Evolutionary conservation across 2,329 filamentous ascomycete species (phyloP).

Genomic region (Bipolaris zeicola): DNA sequence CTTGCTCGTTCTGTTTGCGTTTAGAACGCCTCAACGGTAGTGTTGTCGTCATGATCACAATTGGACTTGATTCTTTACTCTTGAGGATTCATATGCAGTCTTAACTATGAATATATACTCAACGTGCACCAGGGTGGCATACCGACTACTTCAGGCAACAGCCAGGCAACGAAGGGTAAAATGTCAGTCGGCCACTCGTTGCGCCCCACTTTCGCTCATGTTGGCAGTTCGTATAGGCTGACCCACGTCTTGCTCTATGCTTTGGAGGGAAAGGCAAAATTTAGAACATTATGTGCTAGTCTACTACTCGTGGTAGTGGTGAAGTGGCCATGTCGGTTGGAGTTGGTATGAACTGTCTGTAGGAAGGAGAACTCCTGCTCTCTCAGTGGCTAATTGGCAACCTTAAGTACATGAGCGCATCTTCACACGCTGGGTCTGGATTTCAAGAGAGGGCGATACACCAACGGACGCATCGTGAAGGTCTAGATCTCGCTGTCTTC

Average conservation of each 20-base stretch:
- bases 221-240: not conserved
- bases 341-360: too few species aligned
- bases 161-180: conserved; percentile 4
- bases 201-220: not conserved
- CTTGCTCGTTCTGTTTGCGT: conserved; percentile 2
- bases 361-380: too few species aligned
- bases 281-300: not conserved
- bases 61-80: not conserved
- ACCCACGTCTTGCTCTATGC: not conserved
- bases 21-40: conserved; percentile 6
- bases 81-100: not conserved
- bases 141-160: conserved; percentile 4
- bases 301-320: not conserved
- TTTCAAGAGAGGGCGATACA: too few species aligned
- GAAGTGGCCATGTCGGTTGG: too few species aligned
- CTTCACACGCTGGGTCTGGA: too few species aligned
- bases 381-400: too few species aligned
- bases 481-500: too few species aligned
- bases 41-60: not conserved
- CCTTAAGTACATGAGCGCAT: too few species aligned
- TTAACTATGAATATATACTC: not conserved
- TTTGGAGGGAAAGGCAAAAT: too few species aligned
- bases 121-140: not conserved
- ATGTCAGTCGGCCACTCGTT: not conserved
- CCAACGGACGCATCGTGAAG: too few species aligned